Conservation (phyloP, 2,329 filamentous ascomycete species). For the Cryphonectria naterciae region DNA sequence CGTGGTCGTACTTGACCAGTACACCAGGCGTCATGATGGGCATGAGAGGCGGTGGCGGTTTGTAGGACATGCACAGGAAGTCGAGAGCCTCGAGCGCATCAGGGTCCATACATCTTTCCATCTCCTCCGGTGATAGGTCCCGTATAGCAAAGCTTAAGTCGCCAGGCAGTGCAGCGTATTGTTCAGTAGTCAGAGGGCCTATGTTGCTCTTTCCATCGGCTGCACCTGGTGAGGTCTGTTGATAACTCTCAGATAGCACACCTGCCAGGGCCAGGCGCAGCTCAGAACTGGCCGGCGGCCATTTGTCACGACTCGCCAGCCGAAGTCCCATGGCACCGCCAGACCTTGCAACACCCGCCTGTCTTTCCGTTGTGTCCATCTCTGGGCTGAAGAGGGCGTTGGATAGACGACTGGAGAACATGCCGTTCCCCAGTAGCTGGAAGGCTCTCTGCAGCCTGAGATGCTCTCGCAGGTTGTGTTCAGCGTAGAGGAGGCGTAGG, state of each 20-base stretch:
- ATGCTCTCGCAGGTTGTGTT: slow-evolving; percentile 73
- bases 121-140: slow-evolving; percentile 76
- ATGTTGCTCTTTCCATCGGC: slow-evolving; percentile 20
- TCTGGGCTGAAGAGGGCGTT: slow-evolving; percentile 85
- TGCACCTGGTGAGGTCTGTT: slow-evolving; percentile 28
- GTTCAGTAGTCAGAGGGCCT: slow-evolving; percentile 38
- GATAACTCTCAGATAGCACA: slow-evolving; percentile 76
- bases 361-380: slow-evolving; percentile 76
- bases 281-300: slow-evolving; percentile 94
- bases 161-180: slow-evolving; percentile 59
- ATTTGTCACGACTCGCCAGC: slow-evolving; percentile 77
- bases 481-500: slow-evolving; percentile 73
- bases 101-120: slow-evolving; percentile 81
- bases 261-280: slow-evolving; percentile 88
- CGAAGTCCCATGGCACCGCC: slow-evolving; percentile 80
- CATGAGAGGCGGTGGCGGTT: slow-evolving; percentile 71
- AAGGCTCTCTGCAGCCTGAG: slow-evolving; percentile 77
- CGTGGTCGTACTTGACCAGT: slow-evolving; percentile 78
- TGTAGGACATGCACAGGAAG: slow-evolving; percentile 87
- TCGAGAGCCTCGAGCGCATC: slow-evolving; percentile 87
- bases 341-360: slow-evolving; percentile 68
- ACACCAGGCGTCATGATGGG: slow-evolving; percentile 72
- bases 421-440: slow-evolving; percentile 81
- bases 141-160: slow-evolving; percentile 83
- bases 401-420: slow-evolving; percentile 79